Base-by-base conservation (phyloP, 148 eudicot genomes). In the Heliamphora exappendiculata region DNA sequence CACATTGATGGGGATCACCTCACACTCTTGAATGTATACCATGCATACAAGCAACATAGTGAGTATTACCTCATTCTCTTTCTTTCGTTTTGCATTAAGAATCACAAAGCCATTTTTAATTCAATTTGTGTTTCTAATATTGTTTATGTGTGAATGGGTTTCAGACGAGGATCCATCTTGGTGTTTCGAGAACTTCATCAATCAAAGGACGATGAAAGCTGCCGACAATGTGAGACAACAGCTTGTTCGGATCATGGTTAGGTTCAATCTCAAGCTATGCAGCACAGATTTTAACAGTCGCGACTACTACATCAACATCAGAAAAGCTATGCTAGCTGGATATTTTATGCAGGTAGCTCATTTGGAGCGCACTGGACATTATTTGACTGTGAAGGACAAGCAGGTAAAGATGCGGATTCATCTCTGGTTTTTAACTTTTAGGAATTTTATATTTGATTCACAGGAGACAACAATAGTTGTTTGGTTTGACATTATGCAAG, bases 261-360 rank as follows among this genome's bases (percentile, higher is more conserved):
- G 98, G 79, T 94, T 82, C 89, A 86, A 86, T 75, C 84, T 94
- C 33, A 94, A 87, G 89, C 71, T 89, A 45, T 94, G 98, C 88
- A 94, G 98, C 84, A 92, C 96, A 12, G 96, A 92, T 75, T 94
- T 92, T 70, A 94, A 86, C 83, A 94, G 96, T 86, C 85, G 94
- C 62, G 97, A 92, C 76, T 94, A 94, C 86, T 94, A 94, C 72
- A 34, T 87, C 79, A 91, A 94, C 87, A 94, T 94, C 74, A 87
- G 98, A 73, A 94, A 94, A 84, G 98, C 98, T 57, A 94, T 94
- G 96, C 74, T 92, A 72, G 96, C 98, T 76, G 98, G 98, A 67
- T 90, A 94, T 76, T 94, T 94, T 81, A 94, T 94, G 98, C 98
- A 94, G 87, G 98, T 94, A 54, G 98, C 97, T 70, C 97, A 94